A percentile compares a stretch with the other conserved stretches of the same genome.
Conservation (phyloP, 2,329 filamentous ascomycete genomes). For the Paramyrothecium roridum region DNA sequence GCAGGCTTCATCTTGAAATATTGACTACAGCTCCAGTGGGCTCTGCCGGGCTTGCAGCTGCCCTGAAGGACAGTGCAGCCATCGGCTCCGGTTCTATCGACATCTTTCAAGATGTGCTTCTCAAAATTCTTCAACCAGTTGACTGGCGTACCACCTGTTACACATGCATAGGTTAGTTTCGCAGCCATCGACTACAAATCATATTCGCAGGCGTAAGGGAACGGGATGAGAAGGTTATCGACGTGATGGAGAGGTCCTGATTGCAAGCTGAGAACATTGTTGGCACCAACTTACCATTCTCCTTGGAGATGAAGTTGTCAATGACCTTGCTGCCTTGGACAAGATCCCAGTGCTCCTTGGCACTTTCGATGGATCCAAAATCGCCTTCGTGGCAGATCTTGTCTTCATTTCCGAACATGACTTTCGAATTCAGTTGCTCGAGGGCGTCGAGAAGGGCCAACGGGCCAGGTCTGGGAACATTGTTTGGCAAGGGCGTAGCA, state of each 20-base stretch:
- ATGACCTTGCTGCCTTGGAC: not conserved
- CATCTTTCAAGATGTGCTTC: not conserved
- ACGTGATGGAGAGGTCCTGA: too few species aligned
- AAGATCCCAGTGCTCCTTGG: not conserved
- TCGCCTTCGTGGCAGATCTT: too few species aligned
- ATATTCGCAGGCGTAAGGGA: too few species aligned
- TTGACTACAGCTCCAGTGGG: not conserved
- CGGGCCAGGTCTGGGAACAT: too few species aligned
- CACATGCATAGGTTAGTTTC: too few species aligned
- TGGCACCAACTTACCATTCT: not conserved
- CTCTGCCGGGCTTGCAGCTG: not conserved
- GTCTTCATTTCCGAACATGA: too few species aligned
- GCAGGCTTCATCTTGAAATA: not conserved
- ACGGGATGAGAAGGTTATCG: too few species aligned
- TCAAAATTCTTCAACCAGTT: not conserved
- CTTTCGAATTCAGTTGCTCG: too few species aligned
- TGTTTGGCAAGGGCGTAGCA: too few species aligned
- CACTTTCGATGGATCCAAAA: not conserved
- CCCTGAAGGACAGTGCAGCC: not conserved
- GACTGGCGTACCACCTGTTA: not conserved
- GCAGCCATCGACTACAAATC: too few species aligned
- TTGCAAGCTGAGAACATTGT: too few species aligned
- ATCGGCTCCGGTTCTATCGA: not conserved
- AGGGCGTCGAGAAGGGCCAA: too few species aligned
- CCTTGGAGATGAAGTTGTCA: not conserved